These are phyloP conservation scores for Aspergillus chevalieri DNA, from an alignment of 2,329 filamentous ascomycete species.

Conservation along the genomic window DNA sequence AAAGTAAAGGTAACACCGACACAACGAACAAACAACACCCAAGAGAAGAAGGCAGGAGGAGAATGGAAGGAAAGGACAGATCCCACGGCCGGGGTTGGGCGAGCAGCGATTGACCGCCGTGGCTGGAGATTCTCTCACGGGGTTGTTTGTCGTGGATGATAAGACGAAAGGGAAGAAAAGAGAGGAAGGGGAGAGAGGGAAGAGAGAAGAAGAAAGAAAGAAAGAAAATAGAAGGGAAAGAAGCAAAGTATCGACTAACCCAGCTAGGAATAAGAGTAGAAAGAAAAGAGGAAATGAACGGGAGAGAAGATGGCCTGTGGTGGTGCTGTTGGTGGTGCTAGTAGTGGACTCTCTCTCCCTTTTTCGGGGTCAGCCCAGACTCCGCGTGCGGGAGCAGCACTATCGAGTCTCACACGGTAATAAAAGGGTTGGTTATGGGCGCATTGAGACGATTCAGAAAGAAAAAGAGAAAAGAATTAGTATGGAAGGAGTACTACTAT, in stretches of 20 bases:
- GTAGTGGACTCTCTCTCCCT: too few species aligned
- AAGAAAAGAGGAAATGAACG: slow-evolving; percentile 4
- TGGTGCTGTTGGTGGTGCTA: neutral
- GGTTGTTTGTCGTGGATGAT: slow-evolving; percentile 5
- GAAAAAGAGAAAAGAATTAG: too few species aligned
- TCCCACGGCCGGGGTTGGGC: neutral
- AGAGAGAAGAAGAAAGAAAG: slow-evolving; percentile 8
- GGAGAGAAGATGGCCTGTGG: neutral
- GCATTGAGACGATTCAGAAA: too few species aligned
- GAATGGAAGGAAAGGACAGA: neutral
- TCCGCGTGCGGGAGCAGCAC: too few species aligned
- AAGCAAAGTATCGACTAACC: slow-evolving; percentile 2
- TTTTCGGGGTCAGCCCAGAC: too few species aligned
- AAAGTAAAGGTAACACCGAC: neutral
- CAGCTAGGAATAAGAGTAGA: slow-evolving; percentile 7
- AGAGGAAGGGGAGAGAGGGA: slow-evolving; percentile 2
- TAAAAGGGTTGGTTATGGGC: too few species aligned
- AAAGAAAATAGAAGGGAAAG: slow-evolving; percentile 5
- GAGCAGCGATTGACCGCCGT: neutral
- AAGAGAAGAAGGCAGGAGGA: neutral
- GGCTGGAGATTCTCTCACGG: neutral
- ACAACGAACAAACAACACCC: neutral
- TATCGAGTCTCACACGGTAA: too few species aligned
- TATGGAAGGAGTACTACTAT: too few species aligned
- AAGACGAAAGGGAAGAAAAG: slow-evolving; percentile 9